Conservation (phyloP, 495 filamentous ascomycete genomes). For the Xylaria longipes region DNA sequence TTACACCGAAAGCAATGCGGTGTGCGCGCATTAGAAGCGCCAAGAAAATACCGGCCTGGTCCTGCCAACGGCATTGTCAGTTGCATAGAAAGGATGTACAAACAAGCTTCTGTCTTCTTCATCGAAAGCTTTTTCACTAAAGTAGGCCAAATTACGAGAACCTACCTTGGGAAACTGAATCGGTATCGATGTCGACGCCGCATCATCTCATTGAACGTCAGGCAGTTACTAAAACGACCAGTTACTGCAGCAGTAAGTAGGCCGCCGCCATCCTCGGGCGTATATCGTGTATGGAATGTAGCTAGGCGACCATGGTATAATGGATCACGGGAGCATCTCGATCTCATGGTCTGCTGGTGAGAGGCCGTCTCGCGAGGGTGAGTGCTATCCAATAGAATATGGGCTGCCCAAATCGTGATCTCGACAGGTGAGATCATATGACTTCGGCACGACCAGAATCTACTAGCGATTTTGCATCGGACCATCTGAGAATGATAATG, state of each 20-base stretch:
- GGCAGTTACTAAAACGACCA: neutral
- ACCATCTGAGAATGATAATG: slow-evolving; percentile 87
- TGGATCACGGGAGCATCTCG: neutral
- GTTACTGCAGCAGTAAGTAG: neutral
- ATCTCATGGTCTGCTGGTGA: neutral
- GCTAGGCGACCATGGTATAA: neutral
- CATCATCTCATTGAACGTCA: neutral
- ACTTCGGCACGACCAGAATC: slow-evolving; percentile 80
- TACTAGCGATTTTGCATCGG: slow-evolving; percentile 75
- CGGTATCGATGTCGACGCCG: neutral
- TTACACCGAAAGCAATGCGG: neutral
- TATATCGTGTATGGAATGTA: neutral
- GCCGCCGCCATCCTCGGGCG: neutral
- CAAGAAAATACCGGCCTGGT: neutral
- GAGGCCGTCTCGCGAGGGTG: neutral
- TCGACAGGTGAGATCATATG: slow-evolving; percentile 58
- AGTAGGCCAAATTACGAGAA: neutral
- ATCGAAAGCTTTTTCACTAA: neutral
- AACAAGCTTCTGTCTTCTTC: neutral
- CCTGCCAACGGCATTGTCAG: neutral
- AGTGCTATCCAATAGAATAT: neutral
- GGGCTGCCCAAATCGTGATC: neutral
- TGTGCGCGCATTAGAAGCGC: neutral
- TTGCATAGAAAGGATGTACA: neutral
- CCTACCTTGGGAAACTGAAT: slow-evolving; percentile 4